Conservation (phyloP, 176 grass and related monocot species). For the Ananas comosus region DNA sequence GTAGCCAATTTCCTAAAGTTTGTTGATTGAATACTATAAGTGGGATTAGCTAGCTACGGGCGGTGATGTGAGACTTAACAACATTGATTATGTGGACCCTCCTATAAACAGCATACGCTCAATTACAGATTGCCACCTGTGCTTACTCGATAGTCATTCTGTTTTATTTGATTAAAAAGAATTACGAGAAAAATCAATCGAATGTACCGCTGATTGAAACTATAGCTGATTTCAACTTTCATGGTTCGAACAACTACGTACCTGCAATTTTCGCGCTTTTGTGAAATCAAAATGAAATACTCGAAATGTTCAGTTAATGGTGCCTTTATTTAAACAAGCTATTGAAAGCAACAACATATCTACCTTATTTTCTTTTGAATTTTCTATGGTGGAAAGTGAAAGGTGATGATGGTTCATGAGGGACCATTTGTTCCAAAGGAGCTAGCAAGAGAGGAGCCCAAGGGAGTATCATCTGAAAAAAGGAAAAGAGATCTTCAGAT, state of each 20-base stretch:
- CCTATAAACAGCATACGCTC: not conserved
- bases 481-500: not conserved
- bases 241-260: not conserved
- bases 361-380: not conserved
- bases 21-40: not conserved
- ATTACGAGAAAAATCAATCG: not conserved
- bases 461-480: not conserved
- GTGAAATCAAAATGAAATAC: not conserved
- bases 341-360: not conserved
- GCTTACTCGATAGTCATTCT: too few relatives aligned
- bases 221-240: too few relatives aligned
- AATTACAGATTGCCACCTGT: too few relatives aligned
- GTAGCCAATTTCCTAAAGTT: not conserved
- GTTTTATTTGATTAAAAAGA: not conserved
- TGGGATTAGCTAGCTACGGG: too few relatives aligned
- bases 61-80: too few relatives aligned
- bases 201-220: too few relatives aligned
- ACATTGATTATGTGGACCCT: too few relatives aligned
- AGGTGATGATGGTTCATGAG: not conserved
- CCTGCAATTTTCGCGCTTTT: not conserved
- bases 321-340: not conserved
- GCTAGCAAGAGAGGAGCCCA: not conserved
- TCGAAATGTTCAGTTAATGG: not conserved
- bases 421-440: not conserved
- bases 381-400: not conserved